Evolutionary conservation across 805 yeast genomes (phyloP), one percentile per base, ranked within the genome.

Genomic region (Huiozyma naganishii): DNA sequence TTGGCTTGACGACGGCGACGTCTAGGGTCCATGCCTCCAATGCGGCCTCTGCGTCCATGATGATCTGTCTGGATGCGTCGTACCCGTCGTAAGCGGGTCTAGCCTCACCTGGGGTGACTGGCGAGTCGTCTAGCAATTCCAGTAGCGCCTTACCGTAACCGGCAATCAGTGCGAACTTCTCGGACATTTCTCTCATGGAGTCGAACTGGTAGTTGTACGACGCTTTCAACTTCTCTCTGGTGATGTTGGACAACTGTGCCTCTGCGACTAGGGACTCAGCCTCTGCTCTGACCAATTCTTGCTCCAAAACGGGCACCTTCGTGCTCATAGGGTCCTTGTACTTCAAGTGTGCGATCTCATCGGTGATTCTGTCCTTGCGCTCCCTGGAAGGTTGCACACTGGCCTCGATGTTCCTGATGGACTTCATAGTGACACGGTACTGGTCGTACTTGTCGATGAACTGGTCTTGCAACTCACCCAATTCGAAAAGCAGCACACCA

Each of bases 201-300:
- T 92, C 97, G 58, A 90, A 90, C 71, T 90, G 96, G 72, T 90
- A 89, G 73, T 84, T 80, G 77, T 85, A 92, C 44, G 97, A 94
- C 53, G 95, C 92, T 82, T 92, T 92, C 65, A 90, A 76, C 74
- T 89, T 89, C 72, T 89, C 97, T 70, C 98, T 85, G 58, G 97
- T 90, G 70, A 92, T 90, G 74, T 90, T 90, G 51, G 96, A 86
- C 65, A 90, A 79, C 74, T 90, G 98, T 47, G 97, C 97, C 74
- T 90, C 98, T 48, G 98, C 98, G 59, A 90, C 98, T 58, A 90
- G 79, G 41, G 96, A 87, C 73, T 92, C 97, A 53, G 97, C 97
- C 75, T 90, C 98, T 42, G 97, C 97, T 70, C 98, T 82, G 54
- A 92, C 97, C 65, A 92, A 78, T 72, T 92, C 97, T 73, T 92